Evolutionary conservation across 2,329 filamentous ascomycete genomes (phyloP).

Genomic region (Cladosporium sp.): DNA sequence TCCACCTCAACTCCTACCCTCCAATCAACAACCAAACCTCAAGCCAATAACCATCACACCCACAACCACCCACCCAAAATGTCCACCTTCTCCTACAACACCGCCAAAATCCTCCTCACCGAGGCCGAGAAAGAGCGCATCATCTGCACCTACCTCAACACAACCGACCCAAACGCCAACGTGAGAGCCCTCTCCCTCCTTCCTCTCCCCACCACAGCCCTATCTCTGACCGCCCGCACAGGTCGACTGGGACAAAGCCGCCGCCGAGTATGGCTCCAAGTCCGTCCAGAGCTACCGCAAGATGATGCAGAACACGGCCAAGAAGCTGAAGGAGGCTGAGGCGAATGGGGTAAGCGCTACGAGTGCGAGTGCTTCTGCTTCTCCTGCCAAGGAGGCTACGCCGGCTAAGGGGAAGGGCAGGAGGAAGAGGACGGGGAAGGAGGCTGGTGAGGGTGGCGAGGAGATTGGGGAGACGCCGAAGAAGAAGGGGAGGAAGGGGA

Average conservation of each 20-base stretch:
- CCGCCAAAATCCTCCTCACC: constrained; percentile 20
- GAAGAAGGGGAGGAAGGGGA: constrained; percentile 7
- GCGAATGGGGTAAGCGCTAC: constrained; percentile 10
- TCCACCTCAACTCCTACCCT: background rate
- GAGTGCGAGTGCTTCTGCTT: background rate
- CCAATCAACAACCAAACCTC: background rate
- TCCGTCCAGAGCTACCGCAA: constrained; percentile 23
- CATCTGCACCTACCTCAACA: constrained; percentile 23
- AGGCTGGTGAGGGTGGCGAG: background rate
- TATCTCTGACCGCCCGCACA: constrained; percentile 2
- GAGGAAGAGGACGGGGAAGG: background rate
- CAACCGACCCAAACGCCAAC: constrained; percentile 13
- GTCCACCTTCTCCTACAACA: constrained; percentile 21
- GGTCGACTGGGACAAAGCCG: constrained; percentile 26
- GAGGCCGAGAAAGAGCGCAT: constrained; percentile 28
- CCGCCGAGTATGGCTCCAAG: constrained; percentile 22
- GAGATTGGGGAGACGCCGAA: background rate
- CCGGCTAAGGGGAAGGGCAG: constrained; percentile 2
- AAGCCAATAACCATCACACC: background rate
- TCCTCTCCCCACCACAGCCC: background rate
- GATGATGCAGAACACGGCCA: constrained; percentile 18
- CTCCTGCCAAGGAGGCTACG: background rate
- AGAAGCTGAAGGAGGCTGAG: constrained; percentile 25
- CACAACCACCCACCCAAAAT: constrained; percentile 9
- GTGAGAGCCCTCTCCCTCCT: constrained; percentile 10